Conservation (phyloP, 352 stramenopile genomes). For the Elongisporangium senticosum region DNA sequence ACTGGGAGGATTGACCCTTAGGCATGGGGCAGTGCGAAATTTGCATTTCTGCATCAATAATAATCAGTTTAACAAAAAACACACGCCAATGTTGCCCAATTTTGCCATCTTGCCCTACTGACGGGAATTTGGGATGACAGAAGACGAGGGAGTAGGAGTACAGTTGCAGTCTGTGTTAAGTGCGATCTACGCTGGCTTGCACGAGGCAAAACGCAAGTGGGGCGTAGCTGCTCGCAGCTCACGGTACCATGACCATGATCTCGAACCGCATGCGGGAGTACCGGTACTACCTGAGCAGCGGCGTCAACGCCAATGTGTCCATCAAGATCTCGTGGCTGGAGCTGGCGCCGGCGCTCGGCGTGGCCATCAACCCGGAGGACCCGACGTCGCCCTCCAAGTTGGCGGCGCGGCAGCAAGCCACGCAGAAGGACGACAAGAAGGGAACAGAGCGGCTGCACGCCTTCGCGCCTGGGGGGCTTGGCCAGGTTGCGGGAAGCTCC, state of each 20-base stretch:
- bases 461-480: conserved; percentile 30
- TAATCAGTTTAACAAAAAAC: not conserved
- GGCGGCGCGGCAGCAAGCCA: not conserved
- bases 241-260: conserved; percentile 20
- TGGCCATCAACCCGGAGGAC: conserved; percentile 29
- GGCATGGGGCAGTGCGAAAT: conserved; percentile 1
- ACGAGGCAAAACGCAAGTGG: not conserved
- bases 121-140: not conserved
- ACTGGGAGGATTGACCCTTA: not conserved
- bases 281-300: conserved; percentile 85
- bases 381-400: conserved; percentile 8
- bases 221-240: not conserved
- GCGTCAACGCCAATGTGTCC: conserved; percentile 71
- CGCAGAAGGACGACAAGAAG: conserved; percentile 1
- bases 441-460: conserved; percentile 11
- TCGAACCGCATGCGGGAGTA: conserved; percentile 80
- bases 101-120: not conserved
- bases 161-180: not conserved
- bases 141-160: not conserved
- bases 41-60: conserved; percentile 5
- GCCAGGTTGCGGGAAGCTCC: conserved; percentile 53
- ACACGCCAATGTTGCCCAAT: not conserved
- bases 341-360: conserved; percentile 46
- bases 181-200: not conserved
- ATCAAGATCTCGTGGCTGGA: conserved; percentile 80